These are phyloP conservation scores for Dinochytrium kinnereticum DNA, from an alignment of 371 early-diverging fungal species.

Conservation along the genomic window DNA sequence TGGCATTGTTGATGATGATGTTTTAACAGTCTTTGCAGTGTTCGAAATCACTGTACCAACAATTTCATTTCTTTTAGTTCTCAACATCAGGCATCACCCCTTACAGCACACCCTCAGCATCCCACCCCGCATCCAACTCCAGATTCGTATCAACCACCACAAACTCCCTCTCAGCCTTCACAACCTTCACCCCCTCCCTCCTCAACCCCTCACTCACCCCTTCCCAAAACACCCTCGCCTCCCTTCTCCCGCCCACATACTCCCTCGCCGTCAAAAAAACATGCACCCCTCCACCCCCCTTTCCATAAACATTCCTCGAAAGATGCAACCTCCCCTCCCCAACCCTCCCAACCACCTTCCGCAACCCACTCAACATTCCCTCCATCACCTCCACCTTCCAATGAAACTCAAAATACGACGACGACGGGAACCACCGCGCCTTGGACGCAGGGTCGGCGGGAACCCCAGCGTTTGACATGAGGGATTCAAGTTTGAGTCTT, in stretches of 20 bases:
- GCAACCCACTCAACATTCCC: neutral
- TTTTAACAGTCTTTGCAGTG: no score
- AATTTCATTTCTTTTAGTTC: no score
- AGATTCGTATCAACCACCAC: constrained; percentile 9
- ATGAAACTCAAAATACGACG: constrained; percentile 4
- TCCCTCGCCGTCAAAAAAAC: constrained; percentile 8
- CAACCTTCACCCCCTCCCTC: neutral
- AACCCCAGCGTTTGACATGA: neutral
- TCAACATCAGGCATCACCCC: no score
- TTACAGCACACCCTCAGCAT: no score
- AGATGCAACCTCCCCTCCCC: constrained; percentile 1
- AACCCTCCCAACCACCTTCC: neutral
- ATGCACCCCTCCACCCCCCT: neutral
- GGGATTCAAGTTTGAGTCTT: constrained; percentile 1
- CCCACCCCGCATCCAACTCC: constrained; percentile 4
- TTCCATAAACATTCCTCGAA: neutral
- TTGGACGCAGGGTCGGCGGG: neutral
- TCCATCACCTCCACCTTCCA: neutral
- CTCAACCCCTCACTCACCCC: neutral
- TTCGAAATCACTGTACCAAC: no score
- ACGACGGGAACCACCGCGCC: neutral
- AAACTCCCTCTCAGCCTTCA: constrained; percentile 9
- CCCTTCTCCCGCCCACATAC: neutral
- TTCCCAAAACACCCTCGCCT: neutral
- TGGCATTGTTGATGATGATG: neutral